Evolutionary conservation across 768 basidiomycete genomes (phyloP).

Genomic region (Psilocybe subaeruginosa): DNA sequence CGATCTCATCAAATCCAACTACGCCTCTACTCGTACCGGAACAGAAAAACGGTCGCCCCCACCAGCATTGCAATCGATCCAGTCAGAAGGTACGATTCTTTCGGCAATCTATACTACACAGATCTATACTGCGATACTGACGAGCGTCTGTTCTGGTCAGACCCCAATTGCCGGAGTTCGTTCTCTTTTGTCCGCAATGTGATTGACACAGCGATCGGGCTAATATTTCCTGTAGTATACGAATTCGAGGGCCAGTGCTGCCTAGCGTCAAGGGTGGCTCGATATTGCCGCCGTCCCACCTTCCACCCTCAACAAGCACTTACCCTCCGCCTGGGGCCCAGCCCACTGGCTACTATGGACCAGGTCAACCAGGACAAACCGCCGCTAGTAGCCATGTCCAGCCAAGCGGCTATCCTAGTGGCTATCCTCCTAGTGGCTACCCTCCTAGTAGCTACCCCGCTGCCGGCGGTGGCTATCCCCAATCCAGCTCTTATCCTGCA

Average conservation of each 20-base stretch:
- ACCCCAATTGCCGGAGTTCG: neutral
- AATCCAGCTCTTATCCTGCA: no score
- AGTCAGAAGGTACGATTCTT: neutral
- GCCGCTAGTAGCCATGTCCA: no score
- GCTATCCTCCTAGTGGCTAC: no score
- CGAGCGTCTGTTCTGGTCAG: neutral
- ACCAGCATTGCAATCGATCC: neutral
- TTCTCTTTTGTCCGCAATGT: neutral
- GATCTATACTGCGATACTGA: neutral
- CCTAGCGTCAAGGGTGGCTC: no score
- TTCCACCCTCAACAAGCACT: no score
- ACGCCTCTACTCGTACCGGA: slow-evolving; percentile 5
- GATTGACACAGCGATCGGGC: no score
- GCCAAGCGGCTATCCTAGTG: no score
- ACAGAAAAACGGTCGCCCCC: neutral
- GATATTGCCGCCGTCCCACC: no score
- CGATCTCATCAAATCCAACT: slow-evolving; percentile 9
- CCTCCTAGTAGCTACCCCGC: neutral
- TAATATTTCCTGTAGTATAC: neutral
- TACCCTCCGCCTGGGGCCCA: no score
- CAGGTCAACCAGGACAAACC: no score
- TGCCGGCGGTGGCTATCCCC: no score
- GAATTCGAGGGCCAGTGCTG: neutral
- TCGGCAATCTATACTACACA: neutral
- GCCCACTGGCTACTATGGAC: no score